phyloP scores from a whole-genome alignment of 106 monocot genomes.

The Gastrodia elata region DNA sequence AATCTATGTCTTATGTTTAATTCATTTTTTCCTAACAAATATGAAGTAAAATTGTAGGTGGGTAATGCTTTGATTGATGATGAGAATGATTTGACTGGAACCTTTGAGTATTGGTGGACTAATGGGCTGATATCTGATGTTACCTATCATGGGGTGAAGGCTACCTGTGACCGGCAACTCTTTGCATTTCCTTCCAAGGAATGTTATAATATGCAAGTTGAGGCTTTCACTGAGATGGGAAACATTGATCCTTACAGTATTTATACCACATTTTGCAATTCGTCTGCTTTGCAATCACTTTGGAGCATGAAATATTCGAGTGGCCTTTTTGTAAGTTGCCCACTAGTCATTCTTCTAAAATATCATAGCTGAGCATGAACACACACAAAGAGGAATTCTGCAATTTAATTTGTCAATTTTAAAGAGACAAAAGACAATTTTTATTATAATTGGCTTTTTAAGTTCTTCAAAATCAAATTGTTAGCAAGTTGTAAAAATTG shows the following conservation, averaged over 20 bases:
- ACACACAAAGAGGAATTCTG: no score
- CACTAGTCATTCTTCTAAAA: background rate
- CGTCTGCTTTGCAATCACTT: slow-evolving; percentile 4
- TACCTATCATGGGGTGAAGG: slow-evolving; percentile 35
- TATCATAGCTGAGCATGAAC: no score
- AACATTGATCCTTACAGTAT: slow-evolving; percentile 86
- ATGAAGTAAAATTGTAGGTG: slow-evolving; percentile 49
- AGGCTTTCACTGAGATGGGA: slow-evolving; percentile 42
- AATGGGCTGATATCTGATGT: slow-evolving; percentile 81
- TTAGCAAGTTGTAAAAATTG: no score
- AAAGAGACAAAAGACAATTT: no score
- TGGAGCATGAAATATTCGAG: background rate
- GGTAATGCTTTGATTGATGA: slow-evolving; percentile 97
- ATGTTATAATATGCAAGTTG: slow-evolving; percentile 24
- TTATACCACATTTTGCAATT: slow-evolving; percentile 58
- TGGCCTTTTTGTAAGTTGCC: background rate
- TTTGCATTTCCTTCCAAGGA: slow-evolving; percentile 38
- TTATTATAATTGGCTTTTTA: no score
- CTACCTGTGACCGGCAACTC: slow-evolving; percentile 25
- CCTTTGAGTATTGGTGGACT: slow-evolving; percentile 95
- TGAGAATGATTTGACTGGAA: slow-evolving; percentile 74
- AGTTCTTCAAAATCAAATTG: no score
- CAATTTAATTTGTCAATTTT: no score
- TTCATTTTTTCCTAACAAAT: no score
- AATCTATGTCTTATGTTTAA: no score